Base-by-base conservation (phyloP, 176 grass and related monocot genomes). In the Carex pumila region DNA sequence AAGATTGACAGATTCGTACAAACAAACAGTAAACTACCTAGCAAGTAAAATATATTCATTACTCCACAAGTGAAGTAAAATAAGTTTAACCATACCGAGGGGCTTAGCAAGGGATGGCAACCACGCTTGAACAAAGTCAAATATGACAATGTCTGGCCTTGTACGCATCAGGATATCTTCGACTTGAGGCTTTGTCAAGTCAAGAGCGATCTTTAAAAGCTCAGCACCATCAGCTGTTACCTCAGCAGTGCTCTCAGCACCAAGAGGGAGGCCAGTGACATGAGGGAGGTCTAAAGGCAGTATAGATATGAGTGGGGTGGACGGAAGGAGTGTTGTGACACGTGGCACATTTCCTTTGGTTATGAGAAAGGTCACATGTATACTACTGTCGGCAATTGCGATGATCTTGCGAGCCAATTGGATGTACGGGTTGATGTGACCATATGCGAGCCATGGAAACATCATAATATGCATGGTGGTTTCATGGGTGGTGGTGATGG, bases 171-270 rank as follows among this genome's bases (percentile, higher is more conserved):
- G 47, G 47, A 49, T 49, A 49, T 49, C 47, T 49, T 49, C 47
- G 0, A 49, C 47, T 49, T 49, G 47, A 49, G 47, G 47, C 37
- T 81, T 61, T 49, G 89, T 85, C 3, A 15, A 77, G 57, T 94
- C 92, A 9, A 94, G 22, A 11, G 89, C 82, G 70, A 85, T 12
- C 84, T 89, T 94, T 17, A 94, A 85, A 2, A 91, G 84, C 89
- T 94, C 92, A 3, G 78, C 87, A 0, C 84, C 87, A 0, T 65
- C 76, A 0, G 82, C 18, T 18, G 86, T 81, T 4, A 90, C 30
- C 13, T 90, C 89, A 15, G 86, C 81, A 18, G 91, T 93, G 89
- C 85, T 93, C 43, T 79, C 84, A 45, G 84, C 87, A 0, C 55
- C 87, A 9, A 57, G 37, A 0, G 89, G 81, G 3, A 93, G 85